Evolutionary conservation across 2,329 filamentous ascomycete species (phyloP), one percentile per base, ranked within the genome.

Genomic region (Colletotrichum sp.): DNA sequence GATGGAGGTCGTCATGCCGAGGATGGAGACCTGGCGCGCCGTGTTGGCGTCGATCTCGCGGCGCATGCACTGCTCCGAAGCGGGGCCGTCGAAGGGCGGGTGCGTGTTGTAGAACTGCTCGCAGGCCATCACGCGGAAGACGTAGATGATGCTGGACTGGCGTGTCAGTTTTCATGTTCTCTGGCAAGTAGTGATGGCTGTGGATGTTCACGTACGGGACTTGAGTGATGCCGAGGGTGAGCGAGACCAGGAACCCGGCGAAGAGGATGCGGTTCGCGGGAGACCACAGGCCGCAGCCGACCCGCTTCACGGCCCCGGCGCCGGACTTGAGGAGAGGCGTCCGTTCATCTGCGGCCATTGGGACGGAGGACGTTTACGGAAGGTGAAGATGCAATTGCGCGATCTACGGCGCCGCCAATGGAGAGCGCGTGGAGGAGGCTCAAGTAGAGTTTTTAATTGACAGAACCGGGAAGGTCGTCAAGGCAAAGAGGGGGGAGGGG

Each of bases 71-170:
- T 90, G 87, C 75, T 92, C 90, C 6, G 86, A 86, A 6, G 82
- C 79, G 30, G 76, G 76, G 2, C 87, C 88, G 12, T 84, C 79
- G 66, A 85, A 90, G 0, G 88, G 87, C 15, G 89, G 87, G 79
- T 94, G 90, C 4, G 86, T 85, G 44, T 88, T 85, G 83, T 95
- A 95, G 82, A 92, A 95, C 68, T 90, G 89, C 71, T 95, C 92
- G 83, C 94, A 95, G 66, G 91, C 92, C 93, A 95, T 95, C 3
- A 94, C 81, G 73, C 92, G 92, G 79, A 95, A 94, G 28, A 93
- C 92, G 82, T 93, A 94, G 62, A 94, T 84, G 6, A 90, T 83
- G 5, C 88, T 87, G 69, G 13, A 9, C 5, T 26, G 44, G 1
- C 3, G 28, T 26, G 69, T 75, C 52, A 76, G 36, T 73, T 69